phyloP scores from a whole-genome alignment of 331 rosid genomes.

The Dryas integrifolia region DNA sequence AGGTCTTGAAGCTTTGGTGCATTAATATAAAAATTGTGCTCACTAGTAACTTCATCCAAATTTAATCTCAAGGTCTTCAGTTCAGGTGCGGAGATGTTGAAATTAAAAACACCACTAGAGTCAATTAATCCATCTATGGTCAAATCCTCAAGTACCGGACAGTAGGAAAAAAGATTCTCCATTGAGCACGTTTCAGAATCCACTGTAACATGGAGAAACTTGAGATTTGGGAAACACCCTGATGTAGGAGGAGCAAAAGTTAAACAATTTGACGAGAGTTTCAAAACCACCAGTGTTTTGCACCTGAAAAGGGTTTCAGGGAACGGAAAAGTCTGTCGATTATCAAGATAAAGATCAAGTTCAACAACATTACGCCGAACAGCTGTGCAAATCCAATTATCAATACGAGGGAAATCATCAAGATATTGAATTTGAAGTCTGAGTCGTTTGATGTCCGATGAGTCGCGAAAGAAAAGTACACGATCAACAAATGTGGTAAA shows the following conservation, averaged over 20 bases:
- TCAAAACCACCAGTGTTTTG: conserved; percentile 12
- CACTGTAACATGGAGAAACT: not conserved
- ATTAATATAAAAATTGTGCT: not conserved
- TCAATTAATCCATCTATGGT: not conserved
- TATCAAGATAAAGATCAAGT: not conserved
- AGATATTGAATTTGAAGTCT: too few species aligned
- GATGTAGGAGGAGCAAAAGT: not conserved
- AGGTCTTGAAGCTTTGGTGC: conserved; percentile 11
- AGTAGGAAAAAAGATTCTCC: not conserved
- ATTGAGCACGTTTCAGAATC: not conserved
- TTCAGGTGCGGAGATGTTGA: not conserved
- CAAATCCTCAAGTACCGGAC: not conserved
- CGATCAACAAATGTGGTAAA: too few species aligned
- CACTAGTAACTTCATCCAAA: not conserved
- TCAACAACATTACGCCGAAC: not conserved
- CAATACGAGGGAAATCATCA: too few species aligned
- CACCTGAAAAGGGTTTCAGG: conserved; percentile 6
- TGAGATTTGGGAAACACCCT: conserved; percentile 9
- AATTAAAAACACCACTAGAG: not conserved
- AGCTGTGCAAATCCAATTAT: too few species aligned
- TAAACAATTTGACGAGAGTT: not conserved
- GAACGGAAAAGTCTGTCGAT: not conserved
- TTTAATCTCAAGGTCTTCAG: not conserved
- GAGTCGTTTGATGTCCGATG: too few species aligned
- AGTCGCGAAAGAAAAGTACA: too few species aligned